Evolutionary conservation across 768 basidiomycete species (phyloP), one percentile per base, ranked within the genome.

Genomic region (Grammothele lineata): DNA sequence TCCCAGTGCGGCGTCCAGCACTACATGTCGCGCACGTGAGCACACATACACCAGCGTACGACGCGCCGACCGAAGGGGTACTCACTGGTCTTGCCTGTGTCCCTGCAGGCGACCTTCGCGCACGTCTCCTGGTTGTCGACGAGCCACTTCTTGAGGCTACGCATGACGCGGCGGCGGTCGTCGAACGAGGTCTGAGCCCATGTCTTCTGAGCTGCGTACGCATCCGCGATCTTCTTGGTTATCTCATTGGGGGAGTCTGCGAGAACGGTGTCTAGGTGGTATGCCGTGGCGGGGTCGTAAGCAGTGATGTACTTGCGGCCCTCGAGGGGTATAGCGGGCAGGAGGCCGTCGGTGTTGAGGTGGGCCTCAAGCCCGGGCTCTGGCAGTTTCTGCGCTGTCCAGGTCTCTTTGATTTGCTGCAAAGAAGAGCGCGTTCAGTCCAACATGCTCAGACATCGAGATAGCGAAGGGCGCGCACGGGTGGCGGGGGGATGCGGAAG

Each of bases 11-110:
- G 94, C 93, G 57, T 98, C 95, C 50, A 98, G 75, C 63, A 94
- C 94, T 96, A 53, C 21, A 42, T 21, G 18, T 22, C 3, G 5
- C 32, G 47, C 14, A 57, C 47, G 38, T 23, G 21, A 45, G 32
- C 3, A 18, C 14, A 14, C 8, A 37, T 24, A 30, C 12, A 32
- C 18, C 24, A 40, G 46, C 23, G 0, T 33, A 23, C 9, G 3
- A 7, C 27, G 14, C 27, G 27, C 27, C 27, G 25, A 27, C 5
- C 10, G 2, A 11, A 34, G 37, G 30, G 27, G 8, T 24, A 76
- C 87, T 65, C 57, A 90, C 90, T 69, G 22, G 94, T 97, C 75
- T 98, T 99, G 34, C 95, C 95, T 0, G 92, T 92, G 65, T 99
- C 95, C 25, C 95, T 75, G 62, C 90, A 92, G 19, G 91, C 91